Percentiles rank a stretch among this genome's conserved stretches.
Conservation (phyloP, 805 yeast species). For the Geotrichum ghanense region DNA sequence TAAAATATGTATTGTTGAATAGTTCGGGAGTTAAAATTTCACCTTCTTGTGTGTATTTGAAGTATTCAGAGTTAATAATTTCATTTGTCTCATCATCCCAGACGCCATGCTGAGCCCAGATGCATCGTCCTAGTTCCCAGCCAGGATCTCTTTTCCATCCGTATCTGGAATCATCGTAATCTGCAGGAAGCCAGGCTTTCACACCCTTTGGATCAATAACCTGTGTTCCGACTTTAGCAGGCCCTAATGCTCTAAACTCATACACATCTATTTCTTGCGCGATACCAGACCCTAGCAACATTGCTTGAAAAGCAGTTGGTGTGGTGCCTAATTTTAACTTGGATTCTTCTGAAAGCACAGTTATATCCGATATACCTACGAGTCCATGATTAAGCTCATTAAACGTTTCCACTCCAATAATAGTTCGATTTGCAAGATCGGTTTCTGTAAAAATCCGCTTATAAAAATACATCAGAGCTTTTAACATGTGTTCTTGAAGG, state of each 20-base stretch:
- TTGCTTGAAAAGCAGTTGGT: slow-evolving; percentile 64
- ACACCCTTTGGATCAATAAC: slow-evolving; percentile 54
- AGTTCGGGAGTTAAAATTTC: slow-evolving; percentile 13
- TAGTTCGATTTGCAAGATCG: slow-evolving; percentile 29
- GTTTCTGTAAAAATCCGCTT: slow-evolving; percentile 33
- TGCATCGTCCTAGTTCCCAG: slow-evolving; percentile 67
- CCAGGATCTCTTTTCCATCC: slow-evolving; percentile 50
- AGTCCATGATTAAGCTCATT: slow-evolving; percentile 81
- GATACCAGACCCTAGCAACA: slow-evolving; percentile 66
- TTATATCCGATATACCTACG: slow-evolving; percentile 49
- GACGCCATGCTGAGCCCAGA: slow-evolving; percentile 68
- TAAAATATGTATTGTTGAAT: slow-evolving; percentile 48
- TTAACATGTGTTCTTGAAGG: slow-evolving; percentile 51
- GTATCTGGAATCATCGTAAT: slow-evolving; percentile 42
- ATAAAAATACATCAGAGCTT: slow-evolving; percentile 41
- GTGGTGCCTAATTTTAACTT: slow-evolving; percentile 65
- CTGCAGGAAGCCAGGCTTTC: slow-evolving; percentile 51
- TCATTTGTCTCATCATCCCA: slow-evolving; percentile 41
- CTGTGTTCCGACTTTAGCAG: slow-evolving; percentile 46
- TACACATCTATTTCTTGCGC: slow-evolving; percentile 57
- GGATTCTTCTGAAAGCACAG: slow-evolving; percentile 35
- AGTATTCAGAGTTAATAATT: slow-evolving; percentile 40
- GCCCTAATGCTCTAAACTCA: slow-evolving; percentile 62
- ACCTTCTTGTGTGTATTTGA: slow-evolving; percentile 20
- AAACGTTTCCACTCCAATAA: slow-evolving; percentile 72